Evolutionary conservation across 1,139 yeast species (phyloP), one percentile per base, ranked within the genome.

Genomic region (Entelexis paramagnoliae): DNA sequence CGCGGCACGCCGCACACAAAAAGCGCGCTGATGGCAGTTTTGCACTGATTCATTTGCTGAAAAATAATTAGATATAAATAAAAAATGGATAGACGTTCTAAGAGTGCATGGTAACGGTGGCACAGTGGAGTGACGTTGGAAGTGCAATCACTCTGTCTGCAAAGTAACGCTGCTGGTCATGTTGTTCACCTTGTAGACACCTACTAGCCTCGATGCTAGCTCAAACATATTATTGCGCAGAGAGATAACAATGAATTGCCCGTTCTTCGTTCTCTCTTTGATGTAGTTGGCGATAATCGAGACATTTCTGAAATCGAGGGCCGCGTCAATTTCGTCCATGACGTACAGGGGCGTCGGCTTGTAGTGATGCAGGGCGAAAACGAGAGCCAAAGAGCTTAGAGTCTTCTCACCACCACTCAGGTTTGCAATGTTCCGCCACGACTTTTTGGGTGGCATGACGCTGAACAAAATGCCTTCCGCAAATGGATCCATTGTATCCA

Each of bases 251-350:
- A 93, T 80, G 63, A 93, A 93, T 64, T 93, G 99, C 1, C 97
- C 98, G 68, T 89, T 87, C 68, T 85, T 85, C 3, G 98, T 93
- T 50, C 96, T 75, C 62, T 91, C 96, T 64, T 88, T 89, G 65
- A 93, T 93, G 65, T 93, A 93, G 63, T 89, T 89, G 3, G 98
- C 99, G 52, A 93, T 96, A 68, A 91, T 91, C 14, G 96, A 86
- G 47, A 93, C 98, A 63, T 93, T 93, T 65, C 97, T 74, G 69
- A 91, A 93, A 70, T 93, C 99, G 60, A 93, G 75, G 1, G 99
- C 99, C 0, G 99, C 99, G 70, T 93, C 99, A 61, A 93, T 91
- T 70, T 93, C 99, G 71, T 93, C 99, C 99, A 93, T 93, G 35
- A 93, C 98, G 65, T 93, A 93, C 46, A 93, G 71, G 8, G 99